Base-by-base conservation (phyloP, 768 basidiomycete genomes). In the Russula olivacea region DNA sequence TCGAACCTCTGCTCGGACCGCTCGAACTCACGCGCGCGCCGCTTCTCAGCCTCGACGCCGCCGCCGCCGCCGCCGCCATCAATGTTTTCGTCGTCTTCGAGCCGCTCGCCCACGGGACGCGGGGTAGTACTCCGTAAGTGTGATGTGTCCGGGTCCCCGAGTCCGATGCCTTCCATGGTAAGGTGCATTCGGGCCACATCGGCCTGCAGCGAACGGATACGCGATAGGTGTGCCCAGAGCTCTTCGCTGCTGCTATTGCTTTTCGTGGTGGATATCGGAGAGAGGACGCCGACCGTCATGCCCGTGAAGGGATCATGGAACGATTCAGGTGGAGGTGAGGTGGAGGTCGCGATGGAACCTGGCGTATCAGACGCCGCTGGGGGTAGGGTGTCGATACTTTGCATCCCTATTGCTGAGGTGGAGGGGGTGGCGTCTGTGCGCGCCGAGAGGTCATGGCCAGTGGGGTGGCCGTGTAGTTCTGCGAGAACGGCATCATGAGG, bases 161-260 rank as follows among this genome's bases (percentile, higher is more conserved):
- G 66, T 1, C 84, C 83, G 51, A 87, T 78, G 45, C 80, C 80
- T 71, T 91, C 89, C 87, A 91, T 88, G 28, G 86, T 83, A 11
- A 85, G 73, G 70, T 91, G 89, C 81, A 88, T 83, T 66, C 75
- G 77, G 6, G 89, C 84, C 38, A 91, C 83, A 66, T 88, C 83
- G 59, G 80, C 83, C 71, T 91, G 88, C 34, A 91, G 73, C 41
- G 85, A 85, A 65, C 89, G 72, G n/a, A 91, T 85, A 49, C 79
- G 79, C 21, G 83, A 82, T 17, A 91, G 79, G 64, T 86, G 84
- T 0, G 79, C 69, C 89, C 89, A 91, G 54, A 88, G 71, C 58
- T 80, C 82, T 55, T 81, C 81, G 55, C 34, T 53, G 66, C 25
- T 73, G 11, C 9, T 21, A 9, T 66, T 25, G 68, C 64, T 32